phyloP scores from a whole-genome alignment of 345 rosid genomes.

The Excoecaria cochinchinensis region DNA sequence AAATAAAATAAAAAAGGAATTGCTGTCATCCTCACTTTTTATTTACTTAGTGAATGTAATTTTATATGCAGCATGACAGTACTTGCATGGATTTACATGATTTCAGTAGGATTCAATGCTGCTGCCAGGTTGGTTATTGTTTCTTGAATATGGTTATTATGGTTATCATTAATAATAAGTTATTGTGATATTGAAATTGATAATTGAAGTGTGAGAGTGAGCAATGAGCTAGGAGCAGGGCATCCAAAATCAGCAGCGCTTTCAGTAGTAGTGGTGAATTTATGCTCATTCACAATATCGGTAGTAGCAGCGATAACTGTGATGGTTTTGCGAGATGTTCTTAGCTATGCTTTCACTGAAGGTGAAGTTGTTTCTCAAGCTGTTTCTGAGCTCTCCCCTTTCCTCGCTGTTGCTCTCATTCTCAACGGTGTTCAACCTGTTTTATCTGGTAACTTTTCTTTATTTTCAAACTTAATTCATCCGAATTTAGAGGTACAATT shows the following conservation, averaged over 20 bases:
- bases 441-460: constrained; percentile 47
- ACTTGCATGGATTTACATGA: constrained; percentile 27
- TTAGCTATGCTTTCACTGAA: constrained; percentile 58
- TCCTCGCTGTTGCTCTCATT: constrained; percentile 49
- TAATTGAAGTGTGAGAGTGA: constrained; percentile 52
- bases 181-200: neutral
- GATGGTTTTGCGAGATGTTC: constrained; percentile 42
- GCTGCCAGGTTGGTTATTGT: constrained; percentile 23
- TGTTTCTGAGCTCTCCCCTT: constrained; percentile 55
- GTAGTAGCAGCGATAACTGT: constrained; percentile 43
- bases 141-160: neutral
- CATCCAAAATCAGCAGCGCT: constrained; percentile 68
- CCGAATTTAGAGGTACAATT: no score
- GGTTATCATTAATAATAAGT: neutral
- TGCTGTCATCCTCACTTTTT: no score
- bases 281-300: constrained; percentile 43
- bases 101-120: constrained; percentile 30
- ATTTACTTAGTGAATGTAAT: neutral
- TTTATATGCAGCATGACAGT: constrained; percentile 25
- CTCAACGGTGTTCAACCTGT: constrained; percentile 62
- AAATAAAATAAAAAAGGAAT: no score
- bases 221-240: constrained; percentile 76
- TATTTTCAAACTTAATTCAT: no score
- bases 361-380: constrained; percentile 53
- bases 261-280: constrained; percentile 39